These are phyloP conservation scores for Fusarium sp. DNA, from an alignment of 2,329 filamentous ascomycete species.

Conservation along the genomic window DNA sequence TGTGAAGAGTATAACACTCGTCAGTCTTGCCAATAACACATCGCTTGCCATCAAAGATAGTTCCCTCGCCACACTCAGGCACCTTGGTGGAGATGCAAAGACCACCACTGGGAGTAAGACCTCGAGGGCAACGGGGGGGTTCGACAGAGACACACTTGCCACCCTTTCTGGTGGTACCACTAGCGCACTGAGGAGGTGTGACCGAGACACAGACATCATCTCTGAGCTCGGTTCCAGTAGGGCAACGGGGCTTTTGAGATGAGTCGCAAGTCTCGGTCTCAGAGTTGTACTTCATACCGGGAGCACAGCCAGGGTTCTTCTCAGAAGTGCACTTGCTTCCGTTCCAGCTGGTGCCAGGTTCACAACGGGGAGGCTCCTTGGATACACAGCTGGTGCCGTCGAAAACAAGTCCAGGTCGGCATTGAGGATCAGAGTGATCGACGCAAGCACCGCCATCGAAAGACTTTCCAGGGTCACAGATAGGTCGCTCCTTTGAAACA, in stretches of 20 bases:
- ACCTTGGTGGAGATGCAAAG: slow-evolving; percentile 1
- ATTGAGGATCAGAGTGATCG: neutral
- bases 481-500: neutral
- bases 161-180: neutral
- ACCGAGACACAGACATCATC: slow-evolving; percentile 12
- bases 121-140: neutral
- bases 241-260: neutral
- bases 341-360: neutral
- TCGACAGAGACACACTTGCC: slow-evolving; percentile 2
- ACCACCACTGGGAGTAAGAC: neutral
- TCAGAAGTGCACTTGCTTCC: slow-evolving; percentile 12
- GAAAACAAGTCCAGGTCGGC: neutral
- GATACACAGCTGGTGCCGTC: slow-evolving; percentile 16
- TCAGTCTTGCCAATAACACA: slow-evolving; percentile 13
- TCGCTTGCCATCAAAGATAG: slow-evolving; percentile 15
- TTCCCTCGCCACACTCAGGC: slow-evolving; percentile 5
- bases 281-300: neutral
- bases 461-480: neutral
- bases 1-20: slow-evolving; percentile 16
- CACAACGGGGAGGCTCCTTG: neutral
- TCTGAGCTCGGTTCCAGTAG: slow-evolving; percentile 2
- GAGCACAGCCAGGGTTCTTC: neutral
- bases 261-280: slow-evolving; percentile 17
- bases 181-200: neutral
- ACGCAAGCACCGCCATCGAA: slow-evolving; percentile 2